These are phyloP conservation scores for Citrus unshiu DNA, from an alignment of 345 rosid genomes.

Conservation along the genomic window DNA sequence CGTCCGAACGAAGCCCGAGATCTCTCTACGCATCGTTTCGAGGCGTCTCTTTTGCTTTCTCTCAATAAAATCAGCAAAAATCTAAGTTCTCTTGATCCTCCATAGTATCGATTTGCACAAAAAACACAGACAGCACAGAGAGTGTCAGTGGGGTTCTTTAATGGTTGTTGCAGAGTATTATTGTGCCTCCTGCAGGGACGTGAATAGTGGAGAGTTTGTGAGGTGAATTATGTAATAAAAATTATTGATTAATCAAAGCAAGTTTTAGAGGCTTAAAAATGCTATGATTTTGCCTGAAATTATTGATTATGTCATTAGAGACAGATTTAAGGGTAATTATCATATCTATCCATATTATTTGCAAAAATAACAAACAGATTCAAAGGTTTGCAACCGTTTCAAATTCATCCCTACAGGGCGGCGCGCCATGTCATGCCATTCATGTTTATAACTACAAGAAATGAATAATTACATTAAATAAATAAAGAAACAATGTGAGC, in stretches of 20 bases:
- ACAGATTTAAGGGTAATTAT: neutral
- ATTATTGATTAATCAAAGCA: neutral
- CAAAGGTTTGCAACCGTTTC: neutral
- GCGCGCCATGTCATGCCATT: no score
- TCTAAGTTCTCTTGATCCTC: neutral
- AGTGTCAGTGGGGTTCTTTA: neutral
- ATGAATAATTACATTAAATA: no score
- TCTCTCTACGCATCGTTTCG: conserved; percentile 54
- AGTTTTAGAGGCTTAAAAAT: neutral
- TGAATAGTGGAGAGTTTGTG: neutral
- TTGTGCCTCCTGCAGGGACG: neutral
- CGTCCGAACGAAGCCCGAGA: conserved; percentile 57
- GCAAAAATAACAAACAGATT: neutral
- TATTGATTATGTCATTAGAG: neutral
- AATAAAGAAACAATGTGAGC: no score
- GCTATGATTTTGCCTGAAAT: neutral
- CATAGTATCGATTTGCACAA: neutral
- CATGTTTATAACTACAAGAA: no score
- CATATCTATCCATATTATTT: neutral
- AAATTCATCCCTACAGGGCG: neutral
- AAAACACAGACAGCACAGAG: neutral
- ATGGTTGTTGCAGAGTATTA: neutral
- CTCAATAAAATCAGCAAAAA: neutral
- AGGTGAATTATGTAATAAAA: neutral
- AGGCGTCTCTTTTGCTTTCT: neutral